Percentiles rank a stretch among this genome's conserved stretches.
These are phyloP conservation scores for Lizanozyma gosingica DNA, from an alignment of 1,139 yeast species.

Conservation along the genomic window DNA sequence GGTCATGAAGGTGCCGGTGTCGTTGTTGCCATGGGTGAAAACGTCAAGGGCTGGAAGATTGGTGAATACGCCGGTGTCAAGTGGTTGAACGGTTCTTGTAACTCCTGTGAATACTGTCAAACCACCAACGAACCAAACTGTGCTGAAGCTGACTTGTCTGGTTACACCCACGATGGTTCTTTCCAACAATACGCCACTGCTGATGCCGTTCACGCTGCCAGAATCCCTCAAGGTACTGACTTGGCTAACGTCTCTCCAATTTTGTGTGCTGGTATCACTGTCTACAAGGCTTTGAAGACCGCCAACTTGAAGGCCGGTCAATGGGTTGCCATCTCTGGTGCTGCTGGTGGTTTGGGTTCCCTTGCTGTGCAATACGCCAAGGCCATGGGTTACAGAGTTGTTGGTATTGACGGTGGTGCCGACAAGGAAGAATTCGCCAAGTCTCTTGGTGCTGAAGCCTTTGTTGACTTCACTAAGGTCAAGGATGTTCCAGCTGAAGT, in stretches of 20 bases:
- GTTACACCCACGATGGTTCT: constrained; percentile 15
- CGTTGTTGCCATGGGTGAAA: constrained; percentile 13
- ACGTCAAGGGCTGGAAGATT: constrained; percentile 13
- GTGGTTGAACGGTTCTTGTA: constrained; percentile 14
- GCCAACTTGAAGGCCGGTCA: constrained; percentile 13
- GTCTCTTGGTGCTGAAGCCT: constrained; percentile 14
- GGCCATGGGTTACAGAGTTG: constrained; percentile 15
- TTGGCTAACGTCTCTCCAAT: constrained; percentile 15
- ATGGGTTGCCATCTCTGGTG: constrained; percentile 16
- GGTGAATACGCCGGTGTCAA: constrained; percentile 16
- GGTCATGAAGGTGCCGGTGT: constrained; percentile 17
- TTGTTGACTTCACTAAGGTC: constrained; percentile 10
- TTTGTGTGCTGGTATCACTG: constrained; percentile 16
- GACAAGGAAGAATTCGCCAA: constrained; percentile 12
- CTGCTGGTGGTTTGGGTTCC: constrained; percentile 16
- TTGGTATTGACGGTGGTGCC: constrained; percentile 15
- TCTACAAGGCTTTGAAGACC: constrained; percentile 15
- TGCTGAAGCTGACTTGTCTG: constrained; percentile 13
- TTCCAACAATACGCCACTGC: constrained; percentile 16
- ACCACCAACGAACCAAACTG: constrained; percentile 13
- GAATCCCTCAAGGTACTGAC: constrained; percentile 13
- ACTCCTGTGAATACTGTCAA: constrained; percentile 13
- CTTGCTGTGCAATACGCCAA: constrained; percentile 15
- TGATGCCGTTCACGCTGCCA: constrained; percentile 14
- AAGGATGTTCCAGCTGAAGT: constrained; percentile 11